Percentiles rank a stretch among this genome's conserved stretches.
phyloP scores from a whole-genome alignment of 2,329 filamentous ascomycete species.

The Beauveria sp. region DNA sequence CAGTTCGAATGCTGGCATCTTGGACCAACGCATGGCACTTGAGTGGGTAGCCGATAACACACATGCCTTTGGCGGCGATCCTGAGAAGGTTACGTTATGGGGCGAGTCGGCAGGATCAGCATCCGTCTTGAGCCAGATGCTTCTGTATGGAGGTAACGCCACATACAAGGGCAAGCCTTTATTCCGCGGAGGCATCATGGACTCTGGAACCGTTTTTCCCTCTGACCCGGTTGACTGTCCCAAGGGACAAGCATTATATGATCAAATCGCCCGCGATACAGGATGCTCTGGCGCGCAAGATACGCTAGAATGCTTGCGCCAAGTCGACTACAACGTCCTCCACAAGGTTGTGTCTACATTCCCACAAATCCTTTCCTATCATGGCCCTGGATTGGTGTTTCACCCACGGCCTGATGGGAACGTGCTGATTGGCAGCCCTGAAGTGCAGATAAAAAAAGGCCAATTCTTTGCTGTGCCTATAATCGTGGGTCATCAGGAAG shows the following conservation, averaged over 20 bases:
- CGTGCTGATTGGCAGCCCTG: conserved; percentile 54
- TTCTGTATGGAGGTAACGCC: conserved; percentile 52
- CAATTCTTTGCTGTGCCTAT: conserved; percentile 42
- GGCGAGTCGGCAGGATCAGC: conserved; percentile 54
- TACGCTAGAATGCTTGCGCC: conserved; percentile 8
- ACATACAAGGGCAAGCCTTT: conserved; percentile 56
- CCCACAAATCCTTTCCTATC: conserved; percentile 59
- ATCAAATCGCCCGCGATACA: conserved; percentile 40
- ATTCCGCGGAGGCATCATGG: conserved; percentile 60
- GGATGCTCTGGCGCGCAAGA: conserved; percentile 36
- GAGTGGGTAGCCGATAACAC: conserved; percentile 61
- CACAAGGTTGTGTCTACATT: conserved; percentile 56
- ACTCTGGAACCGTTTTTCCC: conserved; percentile 45
- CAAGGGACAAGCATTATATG: conserved; percentile 49
- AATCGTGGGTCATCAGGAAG: conserved; percentile 67
- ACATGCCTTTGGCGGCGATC: conserved; percentile 57
- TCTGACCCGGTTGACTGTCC: conserved; percentile 44
- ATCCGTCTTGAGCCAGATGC: conserved; percentile 55
- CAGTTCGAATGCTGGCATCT: conserved; percentile 49
- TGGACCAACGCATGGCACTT: conserved; percentile 53
- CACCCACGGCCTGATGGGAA: conserved; percentile 65
- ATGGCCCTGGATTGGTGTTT: conserved; percentile 62
- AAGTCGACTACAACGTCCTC: conserved; percentile 31
- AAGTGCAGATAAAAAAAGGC: conserved; percentile 44
- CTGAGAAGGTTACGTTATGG: conserved; percentile 56